Evolutionary conservation across 805 yeast genomes (phyloP).

Genomic region (Millerago galiae): DNA sequence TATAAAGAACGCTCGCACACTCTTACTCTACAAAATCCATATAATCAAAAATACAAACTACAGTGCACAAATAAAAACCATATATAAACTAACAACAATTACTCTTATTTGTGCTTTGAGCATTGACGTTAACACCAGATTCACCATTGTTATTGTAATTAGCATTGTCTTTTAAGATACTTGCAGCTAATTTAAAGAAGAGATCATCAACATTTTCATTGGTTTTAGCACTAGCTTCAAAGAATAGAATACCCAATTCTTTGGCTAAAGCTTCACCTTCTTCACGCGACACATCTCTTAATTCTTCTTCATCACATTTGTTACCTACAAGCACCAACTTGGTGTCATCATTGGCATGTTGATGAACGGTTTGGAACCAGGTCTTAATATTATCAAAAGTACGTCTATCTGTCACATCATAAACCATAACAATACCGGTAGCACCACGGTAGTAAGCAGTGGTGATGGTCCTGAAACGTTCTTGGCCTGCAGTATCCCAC

Average conservation of each 20-base stretch:
- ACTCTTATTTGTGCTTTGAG: slow-evolving; percentile 5
- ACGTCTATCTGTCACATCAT: slow-evolving; percentile 83
- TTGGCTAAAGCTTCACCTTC: slow-evolving; percentile 88
- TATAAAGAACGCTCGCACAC: too few relatives aligned
- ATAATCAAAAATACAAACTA: background rate
- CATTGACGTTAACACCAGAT: slow-evolving; percentile 21
- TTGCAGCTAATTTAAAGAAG: slow-evolving; percentile 73
- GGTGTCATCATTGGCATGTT: slow-evolving; percentile 95
- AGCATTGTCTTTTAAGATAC: slow-evolving; percentile 30
- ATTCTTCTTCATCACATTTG: slow-evolving; percentile 85
- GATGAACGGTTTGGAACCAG: slow-evolving; percentile 94
- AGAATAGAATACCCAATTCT: slow-evolving; percentile 81
- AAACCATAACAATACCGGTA: slow-evolving; percentile 78
- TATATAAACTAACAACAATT: slow-evolving; percentile 18
- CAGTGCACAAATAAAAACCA: background rate
- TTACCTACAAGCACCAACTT: slow-evolving; percentile 92
- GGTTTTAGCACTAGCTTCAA: slow-evolving; percentile 95
- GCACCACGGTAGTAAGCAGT: slow-evolving; percentile 92
- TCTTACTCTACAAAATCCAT: slow-evolving; percentile 1
- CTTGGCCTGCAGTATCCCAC: slow-evolving; percentile 99
- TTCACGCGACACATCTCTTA: slow-evolving; percentile 80
- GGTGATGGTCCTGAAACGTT: slow-evolving; percentile 88
- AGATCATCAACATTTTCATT: slow-evolving; percentile 89
- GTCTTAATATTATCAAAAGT: slow-evolving; percentile 88
- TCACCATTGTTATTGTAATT: slow-evolving; percentile 14